phyloP scores from a whole-genome alignment of 805 yeast species.

The Nakazawaea molendinolei region DNA sequence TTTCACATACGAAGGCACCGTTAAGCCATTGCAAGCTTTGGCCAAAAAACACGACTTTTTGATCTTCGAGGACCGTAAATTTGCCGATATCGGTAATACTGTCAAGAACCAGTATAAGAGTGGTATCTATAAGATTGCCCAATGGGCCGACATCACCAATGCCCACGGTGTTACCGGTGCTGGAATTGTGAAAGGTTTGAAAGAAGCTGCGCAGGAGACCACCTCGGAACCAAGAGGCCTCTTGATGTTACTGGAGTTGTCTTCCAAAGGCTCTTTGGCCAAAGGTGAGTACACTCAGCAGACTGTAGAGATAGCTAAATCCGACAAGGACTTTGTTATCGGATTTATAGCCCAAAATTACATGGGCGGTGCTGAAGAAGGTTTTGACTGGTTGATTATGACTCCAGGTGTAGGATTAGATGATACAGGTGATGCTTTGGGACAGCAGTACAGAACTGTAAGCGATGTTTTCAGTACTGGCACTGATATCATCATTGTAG shows the following conservation, averaged over 20 bases:
- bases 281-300: constrained; percentile 82
- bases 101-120: constrained; percentile 90
- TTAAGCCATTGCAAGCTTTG: constrained; percentile 63
- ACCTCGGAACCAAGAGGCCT: constrained; percentile 79
- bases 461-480: constrained; percentile 77
- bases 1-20: constrained; percentile 74
- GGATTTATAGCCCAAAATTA: constrained; percentile 94
- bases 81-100: constrained; percentile 97
- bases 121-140: constrained; percentile 82
- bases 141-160: constrained; percentile 96
- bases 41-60: constrained; percentile 80
- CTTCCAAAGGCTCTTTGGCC: constrained; percentile 91
- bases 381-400: constrained; percentile 93
- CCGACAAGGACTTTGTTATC: constrained; percentile 83
- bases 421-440: constrained; percentile 91
- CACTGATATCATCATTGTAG: constrained; percentile 96
- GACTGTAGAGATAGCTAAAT: constrained; percentile 81
- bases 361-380: constrained; percentile 77
- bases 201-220: constrained; percentile 57
- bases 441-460: constrained; percentile 95
- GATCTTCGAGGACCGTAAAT: constrained; percentile 95
- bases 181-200: constrained; percentile 85
- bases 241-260: constrained; percentile 90
- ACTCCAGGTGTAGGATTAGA: constrained; percentile 99
- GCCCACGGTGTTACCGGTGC: constrained; percentile 97